Evolutionary conservation across 2,329 filamentous ascomycete species (phyloP).

Genomic region (Talaromyces funiculosus): DNA sequence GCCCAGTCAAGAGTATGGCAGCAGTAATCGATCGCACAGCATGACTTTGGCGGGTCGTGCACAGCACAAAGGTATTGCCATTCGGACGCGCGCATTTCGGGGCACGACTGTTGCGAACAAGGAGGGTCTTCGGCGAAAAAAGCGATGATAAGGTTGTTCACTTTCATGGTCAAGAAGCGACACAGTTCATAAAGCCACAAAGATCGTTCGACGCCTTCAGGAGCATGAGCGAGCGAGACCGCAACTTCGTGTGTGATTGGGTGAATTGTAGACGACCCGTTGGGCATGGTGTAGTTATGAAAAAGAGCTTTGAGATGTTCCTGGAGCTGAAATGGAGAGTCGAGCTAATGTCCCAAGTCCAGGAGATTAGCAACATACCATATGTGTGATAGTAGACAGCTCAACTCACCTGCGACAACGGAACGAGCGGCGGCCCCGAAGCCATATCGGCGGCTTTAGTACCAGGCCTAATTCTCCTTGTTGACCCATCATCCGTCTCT

Average conservation of each 20-base stretch:
- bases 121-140: constrained; percentile 88
- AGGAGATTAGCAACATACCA: background rate
- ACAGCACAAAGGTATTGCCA: constrained; percentile 99
- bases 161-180: constrained; percentile 89
- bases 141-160: constrained; percentile 84
- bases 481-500: constrained; percentile 64
- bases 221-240: constrained; percentile 68
- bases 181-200: constrained; percentile 98
- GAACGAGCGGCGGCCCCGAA: constrained; percentile 80
- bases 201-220: constrained; percentile 73
- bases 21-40: constrained; percentile 98
- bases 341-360: constrained; percentile 58
- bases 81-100: constrained; percentile 96
- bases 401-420: constrained; percentile 67
- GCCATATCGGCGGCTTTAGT: constrained; percentile 92
- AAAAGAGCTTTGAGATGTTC: constrained; percentile 94
- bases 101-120: constrained; percentile 83
- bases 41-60: constrained; percentile 92
- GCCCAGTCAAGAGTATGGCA: constrained; percentile 98
- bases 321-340: constrained; percentile 94
- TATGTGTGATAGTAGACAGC: background rate
- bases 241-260: constrained; percentile 74
- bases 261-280: constrained; percentile 53
- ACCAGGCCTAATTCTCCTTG: constrained; percentile 81
- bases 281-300: constrained; percentile 67